Base-by-base conservation (phyloP, 2,329 filamentous ascomycete species). In the Didymella arachidicola region DNA sequence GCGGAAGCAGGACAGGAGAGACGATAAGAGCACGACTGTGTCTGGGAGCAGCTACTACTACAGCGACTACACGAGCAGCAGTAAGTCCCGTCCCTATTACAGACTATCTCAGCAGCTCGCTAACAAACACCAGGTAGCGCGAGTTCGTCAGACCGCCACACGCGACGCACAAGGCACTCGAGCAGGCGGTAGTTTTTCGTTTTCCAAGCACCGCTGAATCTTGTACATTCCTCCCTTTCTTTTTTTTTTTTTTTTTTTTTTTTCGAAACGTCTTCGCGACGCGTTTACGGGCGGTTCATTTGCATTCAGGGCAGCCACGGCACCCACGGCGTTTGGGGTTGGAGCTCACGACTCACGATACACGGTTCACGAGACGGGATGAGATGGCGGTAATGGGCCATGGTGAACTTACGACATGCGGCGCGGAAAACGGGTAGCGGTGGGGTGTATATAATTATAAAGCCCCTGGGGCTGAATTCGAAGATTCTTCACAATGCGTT, bases 11-110 rank as follows among this genome's bases (percentile, higher is more conserved):
- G 75, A 80, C 41, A 63, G 66, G 29, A 70, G 69, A 45, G 79
- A 82, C 38, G 79, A 81, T 57, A 79, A 81, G 78, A 79, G 71
- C 39, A 76, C 73, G 7, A 75, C 71, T 57, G 74, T 78, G 43
- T 76, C 73, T 16, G 78, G 77, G 46, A 76, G 68, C 19, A 68
- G 65, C n/a, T 72, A 75, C 57, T 79, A 77, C 49, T 79, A 78
- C 63, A 79, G 77, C 62, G 79, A 81, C 63, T 81, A 82, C 67
- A 82, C 81, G 32, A 81, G 78, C 63, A 72, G 75, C 53, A 82
- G 80, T 82, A 68, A 80, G 80, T 81, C 0, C 10, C 12, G 2
- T 2, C 12, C 32, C 2, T 3, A 22, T 22, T 2, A 22, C 22
- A 22, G 2, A 2, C 3, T 22, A 3, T 22, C 22, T 22, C 22